phyloP scores from a whole-genome alignment of 495 filamentous ascomycete genomes.

The Thermochaetoides thermophila region DNA sequence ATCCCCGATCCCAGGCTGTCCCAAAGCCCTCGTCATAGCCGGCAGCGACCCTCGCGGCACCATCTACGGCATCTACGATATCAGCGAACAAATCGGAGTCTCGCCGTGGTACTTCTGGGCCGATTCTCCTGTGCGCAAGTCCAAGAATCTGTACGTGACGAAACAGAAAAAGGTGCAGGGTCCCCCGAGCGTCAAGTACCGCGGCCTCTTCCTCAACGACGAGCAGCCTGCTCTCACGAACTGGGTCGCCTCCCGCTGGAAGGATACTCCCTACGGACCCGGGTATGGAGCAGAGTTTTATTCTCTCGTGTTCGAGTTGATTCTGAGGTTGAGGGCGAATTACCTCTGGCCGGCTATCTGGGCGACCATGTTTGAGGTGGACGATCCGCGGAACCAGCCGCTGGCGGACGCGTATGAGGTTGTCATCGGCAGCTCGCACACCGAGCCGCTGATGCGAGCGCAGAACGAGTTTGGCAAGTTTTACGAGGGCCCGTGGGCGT shows the following conservation, averaged over 20 bases:
- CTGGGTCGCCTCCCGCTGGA: slow-evolving; percentile 41
- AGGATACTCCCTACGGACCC: slow-evolving; percentile 35
- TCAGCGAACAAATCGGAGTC: slow-evolving; percentile 65
- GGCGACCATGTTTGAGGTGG: slow-evolving; percentile 55
- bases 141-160: slow-evolving; percentile 40
- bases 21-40: slow-evolving; percentile 50
- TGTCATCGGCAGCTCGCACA: slow-evolving; percentile 57
- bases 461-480: slow-evolving; percentile 54
- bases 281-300: slow-evolving; percentile 53
- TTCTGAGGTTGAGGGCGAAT: slow-evolving; percentile 55
- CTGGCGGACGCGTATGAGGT: slow-evolving; percentile 59
- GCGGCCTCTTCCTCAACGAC: slow-evolving; percentile 69
- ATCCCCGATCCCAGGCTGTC: slow-evolving; percentile 40
- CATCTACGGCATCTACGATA: slow-evolving; percentile 59
- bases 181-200: slow-evolving; percentile 54
- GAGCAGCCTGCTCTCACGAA: slow-evolving; percentile 57
- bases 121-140: slow-evolving; percentile 43
- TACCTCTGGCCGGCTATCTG: slow-evolving; percentile 64
- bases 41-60: slow-evolving; percentile 54
- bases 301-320: slow-evolving; percentile 53
- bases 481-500: slow-evolving; percentile 47
- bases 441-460: slow-evolving; percentile 58
- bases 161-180: slow-evolving; percentile 39
- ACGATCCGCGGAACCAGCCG: slow-evolving; percentile 51
- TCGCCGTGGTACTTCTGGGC: slow-evolving; percentile 69